Conservation (phyloP, 768 basidiomycete genomes). For the Lactifluus hygrophoroides region DNA sequence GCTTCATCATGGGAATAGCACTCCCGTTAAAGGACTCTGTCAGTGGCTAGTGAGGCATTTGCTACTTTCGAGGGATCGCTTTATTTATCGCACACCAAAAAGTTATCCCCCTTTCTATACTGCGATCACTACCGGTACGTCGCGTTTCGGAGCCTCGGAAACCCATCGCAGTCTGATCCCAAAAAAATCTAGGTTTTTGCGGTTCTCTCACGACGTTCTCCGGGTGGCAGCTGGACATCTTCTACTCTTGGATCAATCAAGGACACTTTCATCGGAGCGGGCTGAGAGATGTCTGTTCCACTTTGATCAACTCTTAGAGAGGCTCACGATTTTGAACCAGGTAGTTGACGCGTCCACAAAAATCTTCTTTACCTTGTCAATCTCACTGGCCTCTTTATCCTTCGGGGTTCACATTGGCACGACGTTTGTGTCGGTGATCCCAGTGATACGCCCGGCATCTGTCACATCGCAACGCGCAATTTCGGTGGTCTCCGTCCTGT, state of each 20-base stretch:
- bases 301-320: background rate
- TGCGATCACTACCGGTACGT: slow-evolving; percentile 73
- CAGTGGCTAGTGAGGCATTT: slow-evolving; percentile 54
- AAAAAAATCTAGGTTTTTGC: slow-evolving; percentile 65
- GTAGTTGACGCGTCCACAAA: slow-evolving; percentile 82
- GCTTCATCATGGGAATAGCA: slow-evolving; percentile 83
- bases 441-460: slow-evolving; percentile 34
- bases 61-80: slow-evolving; percentile 4
- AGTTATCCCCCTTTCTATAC: slow-evolving; percentile 89
- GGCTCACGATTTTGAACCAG: slow-evolving; percentile 34
- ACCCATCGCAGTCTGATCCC: background rate
- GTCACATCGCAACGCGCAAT: slow-evolving; percentile 41
- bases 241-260: slow-evolving; percentile 75
- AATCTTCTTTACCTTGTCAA: slow-evolving; percentile 65
- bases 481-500: slow-evolving; percentile 47
- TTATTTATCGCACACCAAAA: background rate
- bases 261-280: slow-evolving; percentile 47
- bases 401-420: slow-evolving; percentile 63
- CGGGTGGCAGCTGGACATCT: slow-evolving; percentile 86
- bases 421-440: slow-evolving; percentile 34
- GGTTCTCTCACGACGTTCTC: slow-evolving; percentile 97
- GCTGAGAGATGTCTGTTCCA: slow-evolving; percentile 56
- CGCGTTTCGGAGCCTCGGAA: background rate
- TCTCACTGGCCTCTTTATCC: slow-evolving; percentile 67
- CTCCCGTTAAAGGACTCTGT: slow-evolving; percentile 65